Conservation (phyloP, 805 yeast species). For the Tetrapisispora fleetii region DNA sequence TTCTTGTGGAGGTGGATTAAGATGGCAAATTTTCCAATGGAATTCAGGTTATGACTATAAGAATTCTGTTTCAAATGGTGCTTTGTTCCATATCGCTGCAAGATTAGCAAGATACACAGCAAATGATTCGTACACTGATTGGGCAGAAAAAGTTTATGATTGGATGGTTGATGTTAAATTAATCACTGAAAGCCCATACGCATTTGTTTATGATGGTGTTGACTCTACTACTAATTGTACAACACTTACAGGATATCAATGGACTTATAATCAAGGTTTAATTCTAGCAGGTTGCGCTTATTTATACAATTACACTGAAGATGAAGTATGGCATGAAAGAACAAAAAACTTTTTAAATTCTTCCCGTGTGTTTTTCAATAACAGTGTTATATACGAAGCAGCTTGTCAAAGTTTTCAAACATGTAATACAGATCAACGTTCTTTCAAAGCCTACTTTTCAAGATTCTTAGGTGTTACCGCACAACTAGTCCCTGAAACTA, state of each 20-base stretch:
- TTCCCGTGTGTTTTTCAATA: constrained; percentile 44
- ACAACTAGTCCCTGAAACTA: constrained; percentile 49
- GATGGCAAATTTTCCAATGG: constrained; percentile 97
- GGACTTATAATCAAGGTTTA: constrained; percentile 85
- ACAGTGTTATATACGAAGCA: constrained; percentile 61
- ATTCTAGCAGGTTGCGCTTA: constrained; percentile 73
- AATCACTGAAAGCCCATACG: constrained; percentile 30
- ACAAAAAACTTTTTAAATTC: constrained; percentile 48
- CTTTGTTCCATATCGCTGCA: constrained; percentile 78
- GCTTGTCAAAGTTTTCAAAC: constrained; percentile 60
- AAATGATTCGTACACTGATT: constrained; percentile 61
- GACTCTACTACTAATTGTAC: constrained; percentile 51
- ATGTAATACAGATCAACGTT: constrained; percentile 82
- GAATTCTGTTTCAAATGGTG: constrained; percentile 85
- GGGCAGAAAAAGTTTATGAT: constrained; percentile 67
- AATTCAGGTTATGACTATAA: constrained; percentile 90
- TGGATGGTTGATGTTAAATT: constrained; percentile 59
- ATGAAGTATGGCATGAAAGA: constrained; percentile 56
- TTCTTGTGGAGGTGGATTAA: constrained; percentile 74
- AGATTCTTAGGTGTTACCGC: constrained; percentile 70
- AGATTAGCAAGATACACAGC: constrained; percentile 75
- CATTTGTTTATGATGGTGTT: constrained; percentile 59
- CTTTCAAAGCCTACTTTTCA: constrained; percentile 80
- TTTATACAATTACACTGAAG: constrained; percentile 62
- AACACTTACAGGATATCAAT: constrained; percentile 46